Evolutionary conservation across 176 grass and related monocot species (phyloP).

Genomic region (Olyra latifolia): DNA sequence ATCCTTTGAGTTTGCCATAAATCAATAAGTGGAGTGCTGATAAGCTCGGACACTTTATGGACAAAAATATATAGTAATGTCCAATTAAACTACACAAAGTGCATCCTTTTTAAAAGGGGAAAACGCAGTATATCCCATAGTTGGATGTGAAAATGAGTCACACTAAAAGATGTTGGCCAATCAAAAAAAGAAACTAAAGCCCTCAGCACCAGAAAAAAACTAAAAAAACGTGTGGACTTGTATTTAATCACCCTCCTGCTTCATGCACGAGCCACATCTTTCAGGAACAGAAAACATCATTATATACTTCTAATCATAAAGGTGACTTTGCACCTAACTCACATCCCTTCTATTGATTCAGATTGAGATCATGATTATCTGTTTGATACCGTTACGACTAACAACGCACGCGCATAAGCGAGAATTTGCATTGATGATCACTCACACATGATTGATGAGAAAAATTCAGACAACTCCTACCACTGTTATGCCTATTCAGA

Average conservation of each 20-base stretch:
- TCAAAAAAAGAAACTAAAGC: slow-evolving; percentile 5
- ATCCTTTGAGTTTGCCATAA: slow-evolving; percentile 26
- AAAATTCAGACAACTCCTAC: slow-evolving; percentile 5
- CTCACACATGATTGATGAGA: neutral
- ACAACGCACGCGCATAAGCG: neutral
- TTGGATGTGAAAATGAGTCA: slow-evolving; percentile 35
- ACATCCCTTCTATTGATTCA: neutral
- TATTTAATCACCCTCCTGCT: neutral
- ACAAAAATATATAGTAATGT: slow-evolving; percentile 6
- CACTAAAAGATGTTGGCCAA: slow-evolving; percentile 44
- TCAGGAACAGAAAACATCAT: neutral
- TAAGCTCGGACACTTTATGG: neutral
- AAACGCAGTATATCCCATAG: slow-evolving; percentile 31
- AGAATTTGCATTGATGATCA: neutral
- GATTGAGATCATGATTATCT: slow-evolving; percentile 5
- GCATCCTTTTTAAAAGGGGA: slow-evolving; percentile 22
- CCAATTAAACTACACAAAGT: slow-evolving; percentile 11
- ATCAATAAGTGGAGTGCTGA: slow-evolving; percentile 48
- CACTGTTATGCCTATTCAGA: neutral
- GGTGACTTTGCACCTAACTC: slow-evolving; percentile 28
- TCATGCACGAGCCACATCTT: slow-evolving; percentile 7
- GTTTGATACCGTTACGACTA: neutral
- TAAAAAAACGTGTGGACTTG: neutral
- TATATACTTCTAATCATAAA: slow-evolving; percentile 4
- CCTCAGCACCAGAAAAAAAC: slow-evolving; percentile 4